Evolutionary conservation across 352 stramenopile genomes (phyloP).

Genomic region (Phytophthora agathidicida): DNA sequence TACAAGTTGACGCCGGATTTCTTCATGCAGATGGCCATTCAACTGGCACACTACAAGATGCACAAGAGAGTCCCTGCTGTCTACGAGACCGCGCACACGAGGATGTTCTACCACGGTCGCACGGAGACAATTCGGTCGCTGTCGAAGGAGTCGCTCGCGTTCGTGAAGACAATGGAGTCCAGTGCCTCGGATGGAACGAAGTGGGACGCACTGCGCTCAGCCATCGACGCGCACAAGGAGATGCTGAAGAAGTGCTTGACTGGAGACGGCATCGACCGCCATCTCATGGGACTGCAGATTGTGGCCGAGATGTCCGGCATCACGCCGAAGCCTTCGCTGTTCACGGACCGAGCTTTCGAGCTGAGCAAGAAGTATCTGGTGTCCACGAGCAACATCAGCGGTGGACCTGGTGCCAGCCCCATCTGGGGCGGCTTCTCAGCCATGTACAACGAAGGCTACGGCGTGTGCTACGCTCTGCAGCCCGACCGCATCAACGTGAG

Average conservation of each 20-base stretch:
- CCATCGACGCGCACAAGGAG: slow-evolving; percentile 92
- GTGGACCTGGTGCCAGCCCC: slow-evolving; percentile 92
- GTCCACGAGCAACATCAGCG: slow-evolving; percentile 95
- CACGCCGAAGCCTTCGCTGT: slow-evolving; percentile 88
- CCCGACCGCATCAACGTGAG: slow-evolving; percentile 95
- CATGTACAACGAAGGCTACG: slow-evolving; percentile 95
- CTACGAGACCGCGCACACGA: slow-evolving; percentile 97
- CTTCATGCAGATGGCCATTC: slow-evolving; percentile 97
- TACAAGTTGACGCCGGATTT: slow-evolving; percentile 97
- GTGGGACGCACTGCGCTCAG: slow-evolving; percentile 88
- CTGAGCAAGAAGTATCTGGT: slow-evolving; percentile 95
- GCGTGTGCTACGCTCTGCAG: slow-evolving; percentile 96
- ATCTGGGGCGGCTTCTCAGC: slow-evolving; percentile 98
- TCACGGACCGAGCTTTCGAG: slow-evolving; percentile 93
- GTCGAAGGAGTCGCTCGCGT: slow-evolving; percentile 89
- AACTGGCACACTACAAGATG: slow-evolving; percentile 97
- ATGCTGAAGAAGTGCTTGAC: slow-evolving; percentile 87
- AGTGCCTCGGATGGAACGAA: slow-evolving; percentile 64
- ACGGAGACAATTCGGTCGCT: slow-evolving; percentile 93
- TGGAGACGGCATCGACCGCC: slow-evolving; percentile 93
- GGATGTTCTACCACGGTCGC: slow-evolving; percentile 97
- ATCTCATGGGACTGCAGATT: slow-evolving; percentile 96
- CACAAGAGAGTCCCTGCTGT: slow-evolving; percentile 93
- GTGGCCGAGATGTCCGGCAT: slow-evolving; percentile 92
- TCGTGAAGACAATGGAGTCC: slow-evolving; percentile 92